Conservation (phyloP, 208 protist genomes). For the Endotrypanum monterogeii region DNA sequence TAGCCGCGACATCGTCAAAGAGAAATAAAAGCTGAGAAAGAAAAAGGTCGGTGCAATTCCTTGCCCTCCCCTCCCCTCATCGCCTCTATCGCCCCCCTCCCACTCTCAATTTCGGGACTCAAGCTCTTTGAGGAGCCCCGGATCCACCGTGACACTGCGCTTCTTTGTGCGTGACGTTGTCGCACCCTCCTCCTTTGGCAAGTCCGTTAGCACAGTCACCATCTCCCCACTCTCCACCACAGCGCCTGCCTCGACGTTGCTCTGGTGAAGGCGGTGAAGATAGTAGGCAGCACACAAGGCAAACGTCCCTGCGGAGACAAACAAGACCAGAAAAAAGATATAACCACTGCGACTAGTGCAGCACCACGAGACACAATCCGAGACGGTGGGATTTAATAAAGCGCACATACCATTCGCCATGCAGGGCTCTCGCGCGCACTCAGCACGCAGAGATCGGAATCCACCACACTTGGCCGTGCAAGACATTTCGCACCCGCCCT, state of each 20-base stretch:
- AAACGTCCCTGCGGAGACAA: conserved; percentile 75
- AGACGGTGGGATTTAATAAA: conserved; percentile 37
- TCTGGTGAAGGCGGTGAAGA: conserved; percentile 72
- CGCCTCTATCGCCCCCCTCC: neutral
- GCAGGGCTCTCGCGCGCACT: conserved; percentile 78
- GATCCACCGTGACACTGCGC: conserved; percentile 58
- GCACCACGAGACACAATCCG: conserved; percentile 79
- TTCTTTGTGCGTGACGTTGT: conserved; percentile 46
- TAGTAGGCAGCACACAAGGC: conserved; percentile 69
- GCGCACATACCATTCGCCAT: conserved; percentile 70
- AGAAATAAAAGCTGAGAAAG: neutral
- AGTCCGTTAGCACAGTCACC: conserved; percentile 32
- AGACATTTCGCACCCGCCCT: conserved; percentile 23
- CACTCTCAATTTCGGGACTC: conserved; percentile 18
- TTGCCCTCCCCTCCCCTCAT: neutral
- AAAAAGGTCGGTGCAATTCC: neutral
- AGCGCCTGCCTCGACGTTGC: conserved; percentile 67
- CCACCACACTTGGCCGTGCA: conserved; percentile 70
- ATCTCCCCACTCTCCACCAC: conserved; percentile 54
- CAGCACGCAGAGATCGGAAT: conserved; percentile 66
- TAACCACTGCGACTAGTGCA: conserved; percentile 65
- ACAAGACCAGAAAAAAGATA: conserved; percentile 79
- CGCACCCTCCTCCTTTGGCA: conserved; percentile 37
- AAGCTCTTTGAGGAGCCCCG: conserved; percentile 52
- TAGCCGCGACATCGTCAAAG: neutral